Evolutionary conservation across 352 stramenopile genomes (phyloP).

Genomic region (Globisporangium camurandrum): DNA sequence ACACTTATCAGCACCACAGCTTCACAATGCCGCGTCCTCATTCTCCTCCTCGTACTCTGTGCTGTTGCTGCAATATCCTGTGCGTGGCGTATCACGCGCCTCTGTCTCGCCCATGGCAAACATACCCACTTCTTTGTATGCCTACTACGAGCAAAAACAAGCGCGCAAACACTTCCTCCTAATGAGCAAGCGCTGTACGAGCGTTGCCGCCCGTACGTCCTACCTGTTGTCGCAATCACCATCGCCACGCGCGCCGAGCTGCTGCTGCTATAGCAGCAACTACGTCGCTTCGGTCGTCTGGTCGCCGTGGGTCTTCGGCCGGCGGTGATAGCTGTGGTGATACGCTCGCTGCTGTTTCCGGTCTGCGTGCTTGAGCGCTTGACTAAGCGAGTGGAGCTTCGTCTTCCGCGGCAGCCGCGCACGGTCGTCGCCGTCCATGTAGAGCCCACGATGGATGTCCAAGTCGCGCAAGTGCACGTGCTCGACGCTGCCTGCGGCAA

Average conservation of each 20-base stretch:
- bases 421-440: constrained; percentile 23
- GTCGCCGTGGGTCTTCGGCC: constrained; percentile 13
- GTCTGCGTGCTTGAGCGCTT: constrained; percentile 34
- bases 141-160: background rate
- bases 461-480: constrained; percentile 25
- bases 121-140: no score
- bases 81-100: no score
- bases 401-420: constrained; percentile 18
- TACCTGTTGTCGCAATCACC: constrained; percentile 10
- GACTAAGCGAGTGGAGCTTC: constrained; percentile 30
- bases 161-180: constrained; percentile 9
- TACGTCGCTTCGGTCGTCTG: constrained; percentile 8
- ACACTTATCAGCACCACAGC: no score
- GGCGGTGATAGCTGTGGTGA: constrained; percentile 20
- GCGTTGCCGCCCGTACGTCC: constrained; percentile 10
- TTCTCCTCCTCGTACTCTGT: no score
- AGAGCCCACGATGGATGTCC: constrained; percentile 26
- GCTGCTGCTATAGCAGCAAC: background rate
- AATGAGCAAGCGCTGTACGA: constrained; percentile 11
- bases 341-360: constrained; percentile 26
- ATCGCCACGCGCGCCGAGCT: background rate
- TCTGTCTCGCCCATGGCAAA: no score
- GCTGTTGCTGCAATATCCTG: no score
- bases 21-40: no score
- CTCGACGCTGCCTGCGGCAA: constrained; percentile 15